Percentiles rank a stretch among this genome's conserved stretches.
These are phyloP conservation scores for Epicoccum nigrum DNA, from an alignment of 2,329 filamentous ascomycete genomes.

Conservation along the genomic window DNA sequence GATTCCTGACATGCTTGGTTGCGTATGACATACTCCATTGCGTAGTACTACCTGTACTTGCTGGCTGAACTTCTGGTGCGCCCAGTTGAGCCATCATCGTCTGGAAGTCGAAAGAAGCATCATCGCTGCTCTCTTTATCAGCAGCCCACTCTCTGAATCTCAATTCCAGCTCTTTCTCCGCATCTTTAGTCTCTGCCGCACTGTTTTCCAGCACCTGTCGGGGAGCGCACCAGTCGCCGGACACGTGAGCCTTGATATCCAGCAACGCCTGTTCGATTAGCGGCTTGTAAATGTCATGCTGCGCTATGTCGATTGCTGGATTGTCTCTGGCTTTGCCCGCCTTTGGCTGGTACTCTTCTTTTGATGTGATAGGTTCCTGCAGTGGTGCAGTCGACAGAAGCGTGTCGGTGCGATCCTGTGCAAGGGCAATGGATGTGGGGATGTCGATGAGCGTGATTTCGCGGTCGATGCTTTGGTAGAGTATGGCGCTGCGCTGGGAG, in stretches of 20 bases:
- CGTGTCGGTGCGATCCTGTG: conserved; percentile 61
- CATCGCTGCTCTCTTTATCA: conserved; percentile 28
- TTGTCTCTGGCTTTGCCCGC: conserved; percentile 52
- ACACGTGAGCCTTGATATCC: conserved; percentile 36
- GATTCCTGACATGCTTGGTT: conserved; percentile 22
- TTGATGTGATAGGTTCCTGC: conserved; percentile 55
- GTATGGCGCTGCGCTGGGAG: conserved; percentile 42
- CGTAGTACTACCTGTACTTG: conserved; percentile 15
- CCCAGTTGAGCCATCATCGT: conserved; percentile 45
- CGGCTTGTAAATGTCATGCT: conserved; percentile 46
- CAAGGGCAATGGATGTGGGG: conserved; percentile 70
- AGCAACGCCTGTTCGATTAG: conserved; percentile 50
- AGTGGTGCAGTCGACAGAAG: conserved; percentile 55
- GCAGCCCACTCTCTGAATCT: conserved; percentile 40
- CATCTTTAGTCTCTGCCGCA: conserved; percentile 20
- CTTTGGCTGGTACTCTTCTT: conserved; percentile 61
- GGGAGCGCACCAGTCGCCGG: conserved; percentile 34
- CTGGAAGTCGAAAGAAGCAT: conserved; percentile 38
- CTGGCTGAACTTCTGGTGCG: conserved; percentile 29
- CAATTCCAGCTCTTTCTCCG: conserved; percentile 38
- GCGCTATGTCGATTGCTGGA: conserved; percentile 37
- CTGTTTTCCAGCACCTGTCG: conserved; percentile 34
- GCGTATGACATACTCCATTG: conserved; percentile 35
- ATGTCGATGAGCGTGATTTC: conserved; percentile 70
- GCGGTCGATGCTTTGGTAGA: conserved; percentile 60